Evolutionary conservation across 148 eudicot genomes (phyloP).

Genomic region (Silene conica): DNA sequence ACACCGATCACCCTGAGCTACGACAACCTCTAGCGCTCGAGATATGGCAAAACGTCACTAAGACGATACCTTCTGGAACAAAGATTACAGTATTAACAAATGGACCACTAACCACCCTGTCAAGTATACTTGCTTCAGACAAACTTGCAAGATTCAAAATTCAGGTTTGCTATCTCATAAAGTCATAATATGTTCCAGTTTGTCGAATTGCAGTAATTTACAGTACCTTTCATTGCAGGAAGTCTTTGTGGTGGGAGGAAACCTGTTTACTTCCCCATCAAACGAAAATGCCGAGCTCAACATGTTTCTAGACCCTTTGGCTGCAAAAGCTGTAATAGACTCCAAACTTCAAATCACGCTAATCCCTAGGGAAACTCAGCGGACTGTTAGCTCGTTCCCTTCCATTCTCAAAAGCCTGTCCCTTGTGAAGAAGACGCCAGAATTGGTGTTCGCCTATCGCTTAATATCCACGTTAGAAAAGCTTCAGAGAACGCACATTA

Average conservation of each 20-base stretch:
- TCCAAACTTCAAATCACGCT: slow-evolving; percentile 56
- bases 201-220: not conserved
- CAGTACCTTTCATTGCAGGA: slow-evolving; percentile 42
- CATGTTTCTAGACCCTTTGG: slow-evolving; percentile 80
- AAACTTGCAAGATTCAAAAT: slow-evolving; percentile 42
- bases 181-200: not conserved
- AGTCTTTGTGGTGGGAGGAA: slow-evolving; percentile 67
- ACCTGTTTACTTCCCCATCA: slow-evolving; percentile 52
- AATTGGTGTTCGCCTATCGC: slow-evolving; percentile 41
- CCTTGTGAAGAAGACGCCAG: slow-evolving; percentile 46
- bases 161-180: slow-evolving; percentile 26
- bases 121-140: slow-evolving; percentile 55
- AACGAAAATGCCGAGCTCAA: slow-evolving; percentile 65
- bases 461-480: slow-evolving; percentile 43
- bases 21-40: slow-evolving; percentile 72
- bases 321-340: slow-evolving; percentile 61
- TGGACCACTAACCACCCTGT: slow-evolving; percentile 77
- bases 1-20: slow-evolving; percentile 59
- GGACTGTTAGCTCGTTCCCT: slow-evolving; percentile 33
- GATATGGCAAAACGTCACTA: slow-evolving; percentile 58
- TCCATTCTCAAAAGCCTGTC: slow-evolving; percentile 30
- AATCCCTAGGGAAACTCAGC: slow-evolving; percentile 56
- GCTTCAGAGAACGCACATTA: slow-evolving; percentile 39
- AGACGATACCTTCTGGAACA: slow-evolving; percentile 32
- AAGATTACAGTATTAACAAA: slow-evolving; percentile 61